These are phyloP conservation scores for Orbilia javanica DNA, from an alignment of 2,329 filamentous ascomycete species.

Conservation along the genomic window DNA sequence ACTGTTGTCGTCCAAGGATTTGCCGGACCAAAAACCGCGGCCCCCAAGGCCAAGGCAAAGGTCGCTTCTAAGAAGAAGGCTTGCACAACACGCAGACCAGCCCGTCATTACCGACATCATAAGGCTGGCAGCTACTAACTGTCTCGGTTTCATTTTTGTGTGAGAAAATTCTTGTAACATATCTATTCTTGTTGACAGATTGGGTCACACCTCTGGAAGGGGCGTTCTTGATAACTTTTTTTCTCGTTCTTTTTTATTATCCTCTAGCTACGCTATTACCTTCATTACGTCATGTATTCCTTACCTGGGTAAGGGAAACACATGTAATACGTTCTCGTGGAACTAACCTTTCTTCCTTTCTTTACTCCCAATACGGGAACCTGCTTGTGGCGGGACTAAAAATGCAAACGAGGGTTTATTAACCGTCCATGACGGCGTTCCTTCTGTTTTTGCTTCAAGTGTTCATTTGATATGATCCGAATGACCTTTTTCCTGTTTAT, in stretches of 20 bases:
- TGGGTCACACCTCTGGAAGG: constrained; percentile 9
- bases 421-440: background rate
- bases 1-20: constrained; percentile 13
- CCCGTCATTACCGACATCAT: constrained; percentile 9
- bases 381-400: background rate
- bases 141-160: background rate
- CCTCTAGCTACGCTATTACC: constrained; percentile 25
- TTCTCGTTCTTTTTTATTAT: constrained; percentile 18
- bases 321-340: constrained; percentile 6
- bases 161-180: constrained; percentile 38
- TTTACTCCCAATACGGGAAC: background rate
- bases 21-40: background rate
- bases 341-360: constrained; percentile 8
- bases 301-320: constrained; percentile 39
- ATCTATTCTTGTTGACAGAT: constrained; percentile 41
- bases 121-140: constrained; percentile 38
- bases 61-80: constrained; percentile 20
- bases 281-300: constrained; percentile 51
- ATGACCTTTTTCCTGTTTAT: constrained; percentile 18
- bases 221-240: constrained; percentile 14
- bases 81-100: constrained; percentile 26
- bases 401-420: background rate
- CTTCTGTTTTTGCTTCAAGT: background rate
- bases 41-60: constrained; percentile 2
- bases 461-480: constrained; percentile 56